Percentiles rank a stretch among this genome's conserved stretches.
These are phyloP conservation scores for Paramyrothecium sp. DNA, from an alignment of 2,329 filamentous ascomycete species.

Conservation along the genomic window DNA sequence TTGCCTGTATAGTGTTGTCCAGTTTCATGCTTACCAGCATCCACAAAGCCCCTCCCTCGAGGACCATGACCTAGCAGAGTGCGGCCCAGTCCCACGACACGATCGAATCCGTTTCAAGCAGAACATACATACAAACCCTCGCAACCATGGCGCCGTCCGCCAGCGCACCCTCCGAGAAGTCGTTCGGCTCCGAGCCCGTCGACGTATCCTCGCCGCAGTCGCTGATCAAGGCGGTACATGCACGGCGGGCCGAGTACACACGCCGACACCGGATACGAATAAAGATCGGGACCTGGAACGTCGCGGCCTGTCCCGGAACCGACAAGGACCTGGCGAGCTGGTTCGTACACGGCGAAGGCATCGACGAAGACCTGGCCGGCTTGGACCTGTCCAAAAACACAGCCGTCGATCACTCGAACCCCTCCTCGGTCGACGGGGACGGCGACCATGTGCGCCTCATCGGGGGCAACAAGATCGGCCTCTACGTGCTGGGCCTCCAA, in stretches of 20 bases:
- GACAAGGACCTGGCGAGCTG: slow-evolving; percentile 86
- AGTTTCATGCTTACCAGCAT: too few relatives aligned
- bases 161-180: slow-evolving; percentile 27
- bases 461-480: slow-evolving; percentile 69
- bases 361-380: slow-evolving; percentile 61
- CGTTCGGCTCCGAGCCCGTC: slow-evolving; percentile 37
- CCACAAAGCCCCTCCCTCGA: slow-evolving; percentile 1
- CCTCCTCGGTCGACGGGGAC: slow-evolving; percentile 31
- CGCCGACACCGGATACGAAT: slow-evolving; percentile 72
- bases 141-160: slow-evolving; percentile 22
- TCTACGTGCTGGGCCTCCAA: slow-evolving; percentile 89
- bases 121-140: slow-evolving; percentile 9
- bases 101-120: slow-evolving; percentile 18
- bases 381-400: slow-evolving; percentile 43
- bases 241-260: slow-evolving; percentile 77
- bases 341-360: slow-evolving; percentile 78
- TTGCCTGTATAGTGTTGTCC: too few relatives aligned
- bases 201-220: slow-evolving; percentile 52
- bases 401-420: slow-evolving; percentile 28
- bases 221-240: slow-evolving; percentile 65
- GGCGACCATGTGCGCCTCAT: slow-evolving; percentile 41
- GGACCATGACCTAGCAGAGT: slow-evolving; percentile 24
- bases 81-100: slow-evolving; percentile 16
- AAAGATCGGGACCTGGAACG: slow-evolving; percentile 95
- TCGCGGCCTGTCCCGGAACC: slow-evolving; percentile 78